A percentile compares a stretch with the other conserved stretches of the same genome.
Conservation (phyloP, 345 rosid species). For the Moricandia moricandioides region DNA sequence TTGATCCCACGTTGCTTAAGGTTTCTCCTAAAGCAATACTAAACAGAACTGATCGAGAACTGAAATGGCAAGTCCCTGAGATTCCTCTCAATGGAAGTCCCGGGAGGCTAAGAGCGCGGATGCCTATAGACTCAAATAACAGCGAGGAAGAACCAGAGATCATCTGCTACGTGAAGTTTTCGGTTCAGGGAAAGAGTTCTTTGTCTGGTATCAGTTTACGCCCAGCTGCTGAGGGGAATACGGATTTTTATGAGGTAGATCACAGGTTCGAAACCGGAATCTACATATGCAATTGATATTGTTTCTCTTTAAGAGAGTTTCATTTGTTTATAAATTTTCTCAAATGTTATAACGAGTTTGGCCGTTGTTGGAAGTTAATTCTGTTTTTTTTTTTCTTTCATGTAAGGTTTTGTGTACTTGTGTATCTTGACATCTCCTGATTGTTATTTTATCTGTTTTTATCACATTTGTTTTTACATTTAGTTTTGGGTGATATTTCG, state of each 20-base stretch:
- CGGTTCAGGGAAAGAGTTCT: constrained; percentile 56
- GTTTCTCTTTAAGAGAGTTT: constrained; percentile 3
- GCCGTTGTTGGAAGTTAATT: constrained; percentile 14
- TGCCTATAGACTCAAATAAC: constrained; percentile 84
- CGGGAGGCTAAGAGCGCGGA: constrained; percentile 74
- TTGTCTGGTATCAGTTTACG: constrained; percentile 66
- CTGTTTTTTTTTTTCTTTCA: not conserved
- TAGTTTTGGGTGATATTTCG: not conserved
- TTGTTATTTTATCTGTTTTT: constrained; percentile 26
- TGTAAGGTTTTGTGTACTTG: constrained; percentile 35
- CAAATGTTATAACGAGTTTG: constrained; percentile 13
- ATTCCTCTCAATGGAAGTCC: constrained; percentile 71
- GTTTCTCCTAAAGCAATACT: constrained; percentile 90
- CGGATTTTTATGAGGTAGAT: constrained; percentile 72
- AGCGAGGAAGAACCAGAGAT: constrained; percentile 71
- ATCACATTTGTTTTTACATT: constrained; percentile 9
- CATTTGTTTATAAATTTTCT: constrained; percentile 28
- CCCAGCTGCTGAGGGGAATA: constrained; percentile 77
- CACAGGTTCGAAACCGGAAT: constrained; percentile 77
- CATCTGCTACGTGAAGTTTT: constrained; percentile 71
- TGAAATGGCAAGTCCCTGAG: constrained; percentile 92
- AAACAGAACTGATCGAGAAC: constrained; percentile 77
- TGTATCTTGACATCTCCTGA: constrained; percentile 28
- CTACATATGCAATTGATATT: constrained; percentile 68
- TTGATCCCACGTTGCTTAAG: constrained; percentile 88